A percentile compares a stretch with the other conserved stretches of the same genome.
These are phyloP conservation scores for Cryphonectria japonica DNA, from an alignment of 2,329 filamentous ascomycete genomes.

Conservation along the genomic window DNA sequence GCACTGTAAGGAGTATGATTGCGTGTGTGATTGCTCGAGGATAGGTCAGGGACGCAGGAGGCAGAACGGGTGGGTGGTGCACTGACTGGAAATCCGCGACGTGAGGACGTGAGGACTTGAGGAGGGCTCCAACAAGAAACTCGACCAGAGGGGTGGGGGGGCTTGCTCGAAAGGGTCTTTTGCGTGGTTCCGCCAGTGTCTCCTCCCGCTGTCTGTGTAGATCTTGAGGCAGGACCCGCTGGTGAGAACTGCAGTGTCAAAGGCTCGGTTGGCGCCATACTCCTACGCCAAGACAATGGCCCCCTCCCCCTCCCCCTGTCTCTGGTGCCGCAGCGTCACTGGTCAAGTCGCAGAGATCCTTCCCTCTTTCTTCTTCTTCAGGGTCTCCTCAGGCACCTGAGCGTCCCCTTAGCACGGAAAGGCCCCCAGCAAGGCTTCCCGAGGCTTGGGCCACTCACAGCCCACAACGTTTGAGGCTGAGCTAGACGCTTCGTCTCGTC, in stretches of 20 bases:
- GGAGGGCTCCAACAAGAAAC: neutral
- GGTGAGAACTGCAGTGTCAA: neutral
- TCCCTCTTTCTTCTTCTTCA: neutral
- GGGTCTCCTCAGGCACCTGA: neutral
- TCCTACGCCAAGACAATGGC: slow-evolving; percentile 6
- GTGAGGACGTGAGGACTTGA: neutral
- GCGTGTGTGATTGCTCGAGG: neutral
- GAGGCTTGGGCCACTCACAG: neutral
- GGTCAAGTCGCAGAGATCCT: neutral
- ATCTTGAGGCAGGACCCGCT: neutral
- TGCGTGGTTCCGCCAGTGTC: slow-evolving; percentile 1
- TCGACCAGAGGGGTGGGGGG: neutral
- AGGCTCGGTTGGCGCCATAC: slow-evolving; percentile 2
- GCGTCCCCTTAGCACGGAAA: neutral
- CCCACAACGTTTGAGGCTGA: slow-evolving; percentile 9
- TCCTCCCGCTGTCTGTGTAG: neutral
- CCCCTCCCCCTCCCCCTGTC: neutral
- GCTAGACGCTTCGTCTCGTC: slow-evolving; percentile 16
- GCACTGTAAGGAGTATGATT: neutral
- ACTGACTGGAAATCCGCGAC: neutral
- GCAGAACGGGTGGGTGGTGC: neutral
- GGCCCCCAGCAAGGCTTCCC: neutral
- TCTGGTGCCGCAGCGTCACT: neutral
- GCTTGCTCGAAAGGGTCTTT: neutral
- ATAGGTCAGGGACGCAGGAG: neutral